Evolutionary conservation across 176 grass and related monocot genomes (phyloP).

Genomic region (Zoysia pacifica): DNA sequence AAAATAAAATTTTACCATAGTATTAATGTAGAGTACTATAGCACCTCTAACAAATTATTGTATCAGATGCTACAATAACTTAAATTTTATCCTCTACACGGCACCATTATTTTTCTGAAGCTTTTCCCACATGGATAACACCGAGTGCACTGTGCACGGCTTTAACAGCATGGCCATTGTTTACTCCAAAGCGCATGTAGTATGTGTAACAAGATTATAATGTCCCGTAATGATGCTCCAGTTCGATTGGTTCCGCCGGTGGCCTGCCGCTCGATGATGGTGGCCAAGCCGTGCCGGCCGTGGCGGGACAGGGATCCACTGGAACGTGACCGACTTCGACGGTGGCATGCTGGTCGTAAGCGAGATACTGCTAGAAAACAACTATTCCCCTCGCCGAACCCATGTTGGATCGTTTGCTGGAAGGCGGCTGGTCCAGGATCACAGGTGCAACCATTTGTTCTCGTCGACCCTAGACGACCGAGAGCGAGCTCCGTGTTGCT

Average conservation of each 20-base stretch:
- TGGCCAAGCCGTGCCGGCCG: neutral
- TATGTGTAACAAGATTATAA: neutral
- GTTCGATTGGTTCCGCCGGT: neutral
- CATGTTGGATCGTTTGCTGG: slow-evolving; percentile 9
- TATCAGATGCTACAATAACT: no score
- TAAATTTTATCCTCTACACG: neutral
- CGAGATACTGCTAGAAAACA: slow-evolving; percentile 23
- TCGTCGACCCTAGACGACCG: slow-evolving; percentile 19
- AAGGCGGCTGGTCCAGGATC: neutral
- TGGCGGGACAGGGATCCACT: neutral
- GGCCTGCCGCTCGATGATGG: neutral
- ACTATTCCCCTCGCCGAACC: neutral
- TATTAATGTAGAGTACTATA: no score
- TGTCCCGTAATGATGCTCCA: slow-evolving; percentile 2
- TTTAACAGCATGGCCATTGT: neutral
- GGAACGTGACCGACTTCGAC: slow-evolving; percentile 12
- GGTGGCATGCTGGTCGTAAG: neutral
- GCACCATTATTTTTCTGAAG: neutral
- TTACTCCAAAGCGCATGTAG: neutral
- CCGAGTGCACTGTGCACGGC: neutral
- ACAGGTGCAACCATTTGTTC: slow-evolving; percentile 10
- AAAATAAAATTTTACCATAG: no score
- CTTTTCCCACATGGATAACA: neutral
- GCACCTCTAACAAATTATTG: no score
- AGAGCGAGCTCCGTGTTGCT: neutral